These are phyloP conservation scores for Aureobasidium melanogenum DNA, from an alignment of 2,329 filamentous ascomycete genomes.

Conservation along the genomic window DNA sequence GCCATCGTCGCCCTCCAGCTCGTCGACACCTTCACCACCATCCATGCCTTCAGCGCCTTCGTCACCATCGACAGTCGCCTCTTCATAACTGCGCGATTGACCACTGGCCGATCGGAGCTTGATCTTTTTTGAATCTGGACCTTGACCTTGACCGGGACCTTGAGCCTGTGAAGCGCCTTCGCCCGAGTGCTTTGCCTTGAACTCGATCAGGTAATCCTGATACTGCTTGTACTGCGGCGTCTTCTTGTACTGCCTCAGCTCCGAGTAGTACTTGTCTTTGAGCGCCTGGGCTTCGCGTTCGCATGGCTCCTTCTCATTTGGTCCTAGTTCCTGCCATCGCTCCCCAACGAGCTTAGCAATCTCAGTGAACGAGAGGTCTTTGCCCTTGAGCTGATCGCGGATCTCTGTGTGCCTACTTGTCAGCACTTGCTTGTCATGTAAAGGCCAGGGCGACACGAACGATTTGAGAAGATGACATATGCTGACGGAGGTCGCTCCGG, in stretches of 20 bases:
- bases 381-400: constrained; percentile 66
- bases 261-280: constrained; percentile 69
- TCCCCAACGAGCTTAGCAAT: constrained; percentile 77
- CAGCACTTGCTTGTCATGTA: background rate
- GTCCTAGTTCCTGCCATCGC: constrained; percentile 65
- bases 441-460: constrained; percentile 39
- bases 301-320: constrained; percentile 60
- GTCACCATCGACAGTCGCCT: background rate
- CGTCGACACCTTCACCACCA: background rate
- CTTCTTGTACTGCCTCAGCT: constrained; percentile 68
- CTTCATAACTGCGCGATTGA: background rate
- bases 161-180: background rate
- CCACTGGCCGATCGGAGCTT: background rate
- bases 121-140: background rate
- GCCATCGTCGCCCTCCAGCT: background rate
- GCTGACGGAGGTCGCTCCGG: constrained; percentile 73
- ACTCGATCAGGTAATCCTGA: constrained; percentile 63
- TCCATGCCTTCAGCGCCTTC: background rate
- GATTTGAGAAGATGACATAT: constrained; percentile 80
- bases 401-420: constrained; percentile 45
- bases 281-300: constrained; percentile 63
- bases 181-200: constrained; percentile 59
- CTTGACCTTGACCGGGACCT: too few relatives aligned
- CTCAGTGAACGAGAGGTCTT: constrained; percentile 71
- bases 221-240: constrained; percentile 62